Conservation (phyloP, 179 eudicot species). For the Silene coronaria region DNA sequence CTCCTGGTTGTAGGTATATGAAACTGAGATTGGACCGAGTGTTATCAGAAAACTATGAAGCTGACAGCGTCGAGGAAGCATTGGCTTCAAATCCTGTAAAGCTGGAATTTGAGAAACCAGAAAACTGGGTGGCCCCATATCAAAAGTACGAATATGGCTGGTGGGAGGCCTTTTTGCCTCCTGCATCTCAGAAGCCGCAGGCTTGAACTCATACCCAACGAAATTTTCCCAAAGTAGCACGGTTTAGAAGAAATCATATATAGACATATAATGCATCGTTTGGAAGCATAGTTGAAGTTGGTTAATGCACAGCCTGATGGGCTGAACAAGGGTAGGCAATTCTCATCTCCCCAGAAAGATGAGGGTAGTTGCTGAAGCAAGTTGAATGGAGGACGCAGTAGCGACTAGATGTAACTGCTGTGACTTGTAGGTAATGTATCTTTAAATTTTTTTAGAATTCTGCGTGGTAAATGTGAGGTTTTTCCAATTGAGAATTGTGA, state of each 20-base stretch:
- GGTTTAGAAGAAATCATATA: conserved; percentile 7
- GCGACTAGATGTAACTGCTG: neutral
- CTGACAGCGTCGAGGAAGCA: conserved; percentile 78
- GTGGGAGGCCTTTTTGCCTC: conserved; percentile 86
- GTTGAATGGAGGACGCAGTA: neutral
- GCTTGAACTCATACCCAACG: conserved; percentile 29
- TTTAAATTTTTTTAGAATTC: neutral
- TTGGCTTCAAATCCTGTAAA: conserved; percentile 62
- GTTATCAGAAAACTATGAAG: conserved; percentile 67
- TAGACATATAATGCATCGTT: neutral
- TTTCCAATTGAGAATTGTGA: neutral
- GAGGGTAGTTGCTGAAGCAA: conserved; percentile 6
- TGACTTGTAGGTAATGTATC: neutral
- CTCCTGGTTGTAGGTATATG: conserved; percentile 56
- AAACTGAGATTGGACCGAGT: conserved; percentile 83
- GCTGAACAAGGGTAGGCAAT: neutral
- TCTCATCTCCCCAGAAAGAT: neutral
- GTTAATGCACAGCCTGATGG: neutral
- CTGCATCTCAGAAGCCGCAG: conserved; percentile 38
- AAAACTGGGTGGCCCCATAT: conserved; percentile 88
- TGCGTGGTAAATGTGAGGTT: conserved; percentile 1
- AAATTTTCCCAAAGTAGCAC: neutral
- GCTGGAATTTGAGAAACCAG: conserved; percentile 68
- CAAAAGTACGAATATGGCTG: conserved; percentile 77
- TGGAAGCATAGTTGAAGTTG: neutral